These are phyloP conservation scores for Xylaria sp. DNA, from an alignment of 495 filamentous ascomycete species.

Conservation along the genomic window DNA sequence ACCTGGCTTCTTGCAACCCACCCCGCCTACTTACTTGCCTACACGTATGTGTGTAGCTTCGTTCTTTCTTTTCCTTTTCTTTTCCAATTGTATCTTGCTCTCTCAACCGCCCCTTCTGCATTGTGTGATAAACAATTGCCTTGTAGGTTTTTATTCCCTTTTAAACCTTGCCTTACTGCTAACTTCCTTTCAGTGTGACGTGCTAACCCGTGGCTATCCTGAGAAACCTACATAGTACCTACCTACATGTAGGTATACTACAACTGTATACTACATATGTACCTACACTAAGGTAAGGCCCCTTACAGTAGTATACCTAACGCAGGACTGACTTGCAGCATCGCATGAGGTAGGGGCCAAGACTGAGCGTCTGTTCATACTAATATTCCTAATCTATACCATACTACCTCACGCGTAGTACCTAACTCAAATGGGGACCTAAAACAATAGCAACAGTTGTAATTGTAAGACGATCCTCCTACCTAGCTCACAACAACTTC, in stretches of 20 bases:
- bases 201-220: neutral
- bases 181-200: neutral
- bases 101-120: neutral
- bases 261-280: neutral
- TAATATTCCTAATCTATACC: neutral
- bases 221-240: neutral
- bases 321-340: slow-evolving; percentile 12
- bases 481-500: neutral
- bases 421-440: neutral
- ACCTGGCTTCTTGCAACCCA: neutral
- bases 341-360: slow-evolving; percentile 24
- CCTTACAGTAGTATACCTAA: neutral
- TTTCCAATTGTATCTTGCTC: neutral
- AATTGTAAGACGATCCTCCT: neutral
- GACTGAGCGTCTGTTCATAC: slow-evolving; percentile 7
- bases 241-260: too few species aligned
- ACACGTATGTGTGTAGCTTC: neutral
- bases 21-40: neutral
- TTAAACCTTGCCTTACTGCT: neutral
- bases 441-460: neutral
- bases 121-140: neutral
- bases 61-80: neutral
- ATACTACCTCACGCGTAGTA: neutral
- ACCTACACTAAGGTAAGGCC: neutral
- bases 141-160: neutral